These are phyloP conservation scores for Cynara cardunculus DNA, from an alignment of 129 eudicot genomes.

Conservation along the genomic window DNA sequence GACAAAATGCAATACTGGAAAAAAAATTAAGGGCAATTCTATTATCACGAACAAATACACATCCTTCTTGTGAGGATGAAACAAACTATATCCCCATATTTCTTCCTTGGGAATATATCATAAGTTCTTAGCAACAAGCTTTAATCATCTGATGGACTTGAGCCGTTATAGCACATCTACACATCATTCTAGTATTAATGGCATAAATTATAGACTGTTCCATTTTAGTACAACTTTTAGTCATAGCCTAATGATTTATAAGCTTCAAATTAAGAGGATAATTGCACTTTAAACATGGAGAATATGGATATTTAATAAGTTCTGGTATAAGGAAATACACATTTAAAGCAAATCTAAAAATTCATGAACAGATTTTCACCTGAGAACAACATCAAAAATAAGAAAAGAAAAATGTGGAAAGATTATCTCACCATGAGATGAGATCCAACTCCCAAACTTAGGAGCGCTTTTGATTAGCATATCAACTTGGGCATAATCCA, in stretches of 20 bases:
- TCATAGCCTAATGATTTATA: not conserved
- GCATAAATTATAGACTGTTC: not conserved
- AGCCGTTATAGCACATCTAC: not conserved
- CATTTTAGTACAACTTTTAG: not conserved
- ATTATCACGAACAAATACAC: not conserved
- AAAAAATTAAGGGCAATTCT: not conserved
- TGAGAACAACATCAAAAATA: not conserved
- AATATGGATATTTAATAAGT: not conserved
- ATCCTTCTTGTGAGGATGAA: not conserved
- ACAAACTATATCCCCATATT: not conserved
- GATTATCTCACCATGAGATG: not conserved
- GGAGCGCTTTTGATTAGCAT: not conserved
- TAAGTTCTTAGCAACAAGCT: not conserved
- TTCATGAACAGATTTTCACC: not conserved
- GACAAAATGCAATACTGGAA: not conserved
- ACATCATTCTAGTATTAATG: not conserved
- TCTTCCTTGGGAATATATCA: not conserved
- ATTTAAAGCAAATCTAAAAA: not conserved
- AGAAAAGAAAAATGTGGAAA: not conserved
- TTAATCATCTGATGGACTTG: not conserved
- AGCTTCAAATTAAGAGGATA: not conserved
- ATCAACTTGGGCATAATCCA: not conserved
- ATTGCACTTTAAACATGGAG: not conserved
- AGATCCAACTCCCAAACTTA: not conserved
- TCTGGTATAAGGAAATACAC: not conserved